A percentile compares a stretch with the other conserved stretches of the same genome.
phyloP scores from a whole-genome alignment of 352 stramenopile genomes.

The Globisporangium camurandrum region DNA sequence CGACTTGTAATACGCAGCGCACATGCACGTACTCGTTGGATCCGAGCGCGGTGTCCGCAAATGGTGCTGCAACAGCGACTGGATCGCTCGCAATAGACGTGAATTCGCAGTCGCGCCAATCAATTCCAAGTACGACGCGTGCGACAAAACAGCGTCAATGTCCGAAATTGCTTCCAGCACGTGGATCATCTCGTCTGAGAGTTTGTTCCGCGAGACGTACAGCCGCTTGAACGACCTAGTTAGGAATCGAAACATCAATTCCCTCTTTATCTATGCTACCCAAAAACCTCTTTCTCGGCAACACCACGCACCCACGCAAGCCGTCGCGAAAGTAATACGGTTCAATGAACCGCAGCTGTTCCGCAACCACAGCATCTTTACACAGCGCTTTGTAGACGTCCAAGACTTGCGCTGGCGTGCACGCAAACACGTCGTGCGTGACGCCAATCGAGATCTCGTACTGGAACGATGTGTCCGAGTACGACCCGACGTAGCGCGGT shows the following conservation, averaged over 20 bases:
- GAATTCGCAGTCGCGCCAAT: conserved; percentile 51
- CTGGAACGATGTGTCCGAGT: conserved; percentile 35
- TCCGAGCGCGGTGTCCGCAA: conserved; percentile 20
- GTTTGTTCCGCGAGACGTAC: conserved; percentile 43
- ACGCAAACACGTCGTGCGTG: conserved; percentile 51
- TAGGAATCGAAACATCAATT: too few relatives aligned
- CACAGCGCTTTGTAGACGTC: conserved; percentile 52
- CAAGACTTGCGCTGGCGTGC: conserved; percentile 45
- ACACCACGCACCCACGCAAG: conserved; percentile 28
- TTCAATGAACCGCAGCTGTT: conserved; percentile 61
- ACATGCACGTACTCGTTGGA: conserved; percentile 43
- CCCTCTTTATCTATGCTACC: too few relatives aligned
- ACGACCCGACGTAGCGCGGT: conserved; percentile 10
- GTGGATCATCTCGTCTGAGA: conserved; percentile 62
- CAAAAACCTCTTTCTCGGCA: too few relatives aligned
- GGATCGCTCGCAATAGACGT: conserved; percentile 43
- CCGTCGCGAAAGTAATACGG: conserved; percentile 57
- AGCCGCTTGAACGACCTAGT: conserved; percentile 48
- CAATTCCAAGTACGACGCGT: conserved; percentile 45
- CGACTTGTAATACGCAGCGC: conserved; percentile 58
- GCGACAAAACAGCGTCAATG: conserved; percentile 56
- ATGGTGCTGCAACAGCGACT: conserved; percentile 48
- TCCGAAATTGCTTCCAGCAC: conserved; percentile 70
- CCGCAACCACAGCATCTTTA: conserved; percentile 33
- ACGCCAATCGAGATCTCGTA: conserved; percentile 65